These are phyloP conservation scores for Pythium apleroticum DNA, from an alignment of 352 stramenopile genomes.

Conservation along the genomic window DNA sequence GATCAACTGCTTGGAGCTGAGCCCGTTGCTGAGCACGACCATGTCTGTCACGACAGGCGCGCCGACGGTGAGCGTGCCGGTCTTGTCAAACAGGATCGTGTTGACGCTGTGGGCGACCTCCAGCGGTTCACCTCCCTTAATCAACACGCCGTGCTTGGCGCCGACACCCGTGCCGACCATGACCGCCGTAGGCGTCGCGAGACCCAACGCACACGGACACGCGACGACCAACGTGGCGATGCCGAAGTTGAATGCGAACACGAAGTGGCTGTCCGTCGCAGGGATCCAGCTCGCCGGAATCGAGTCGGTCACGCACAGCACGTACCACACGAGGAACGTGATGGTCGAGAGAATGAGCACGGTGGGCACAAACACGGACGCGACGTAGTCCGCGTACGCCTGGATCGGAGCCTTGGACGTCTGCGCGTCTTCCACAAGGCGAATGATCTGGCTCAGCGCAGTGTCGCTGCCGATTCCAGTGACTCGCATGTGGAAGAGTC, in stretches of 20 bases:
- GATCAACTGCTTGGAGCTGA: slow-evolving; percentile 83
- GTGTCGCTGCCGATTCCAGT: slow-evolving; percentile 93
- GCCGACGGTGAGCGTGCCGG: slow-evolving; percentile 95
- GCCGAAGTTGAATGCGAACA: slow-evolving; percentile 97
- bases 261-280: slow-evolving; percentile 63
- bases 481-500: slow-evolving; percentile 92
- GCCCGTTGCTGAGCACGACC: slow-evolving; percentile 72
- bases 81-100: slow-evolving; percentile 99
- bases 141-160: slow-evolving; percentile 96
- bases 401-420: slow-evolving; percentile 98
- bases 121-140: slow-evolving; percentile 96
- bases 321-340: slow-evolving; percentile 96
- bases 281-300: slow-evolving; percentile 43
- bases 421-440: slow-evolving; percentile 98
- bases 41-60: slow-evolving; percentile 88
- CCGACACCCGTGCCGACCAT: slow-evolving; percentile 98
- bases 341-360: slow-evolving; percentile 92
- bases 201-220: slow-evolving; percentile 98
- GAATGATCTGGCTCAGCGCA: slow-evolving; percentile 96
- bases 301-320: slow-evolving; percentile 55
- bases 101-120: slow-evolving; percentile 92
- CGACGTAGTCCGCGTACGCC: slow-evolving; percentile 95
- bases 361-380: slow-evolving; percentile 94
- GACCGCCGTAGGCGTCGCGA: slow-evolving; percentile 97
- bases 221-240: slow-evolving; percentile 98